phyloP scores from a whole-genome alignment of 2,329 filamentous ascomycete genomes.

The Colletotrichum agaves region DNA sequence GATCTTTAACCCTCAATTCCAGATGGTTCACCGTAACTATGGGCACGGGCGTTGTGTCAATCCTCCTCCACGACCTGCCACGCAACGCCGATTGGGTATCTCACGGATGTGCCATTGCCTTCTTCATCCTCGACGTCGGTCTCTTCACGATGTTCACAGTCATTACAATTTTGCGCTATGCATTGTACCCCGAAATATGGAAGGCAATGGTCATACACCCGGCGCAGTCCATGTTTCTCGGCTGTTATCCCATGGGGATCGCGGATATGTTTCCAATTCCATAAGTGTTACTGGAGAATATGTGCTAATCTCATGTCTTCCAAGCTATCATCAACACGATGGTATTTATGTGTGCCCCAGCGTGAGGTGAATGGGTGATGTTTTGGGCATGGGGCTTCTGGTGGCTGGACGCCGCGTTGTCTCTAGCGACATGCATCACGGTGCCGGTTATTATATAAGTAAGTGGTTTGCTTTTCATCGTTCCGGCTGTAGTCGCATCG shows the following conservation, averaged over 20 bases:
- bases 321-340: slow-evolving; percentile 71
- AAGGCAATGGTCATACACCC: slow-evolving; percentile 73
- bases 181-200: slow-evolving; percentile 74
- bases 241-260: slow-evolving; percentile 75
- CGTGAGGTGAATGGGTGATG: slow-evolving; percentile 70
- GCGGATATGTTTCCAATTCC: slow-evolving; percentile 56
- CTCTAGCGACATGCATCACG: slow-evolving; percentile 63
- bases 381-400: slow-evolving; percentile 67
- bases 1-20: neutral
- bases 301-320: neutral
- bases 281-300: neutral
- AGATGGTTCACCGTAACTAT: slow-evolving; percentile 71
- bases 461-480: slow-evolving; percentile 69
- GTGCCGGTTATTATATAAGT: slow-evolving; percentile 67
- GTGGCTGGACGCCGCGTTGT: slow-evolving; percentile 66
- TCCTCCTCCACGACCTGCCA: slow-evolving; percentile 70
- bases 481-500: slow-evolving; percentile 72
- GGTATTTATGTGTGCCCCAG: slow-evolving; percentile 64
- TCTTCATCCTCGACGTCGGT: slow-evolving; percentile 69
- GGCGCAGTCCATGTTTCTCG: slow-evolving; percentile 74
- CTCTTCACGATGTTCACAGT: slow-evolving; percentile 66
- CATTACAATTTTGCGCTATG: slow-evolving; percentile 70
- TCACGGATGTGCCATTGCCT: slow-evolving; percentile 51
- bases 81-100: slow-evolving; percentile 69
- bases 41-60: slow-evolving; percentile 75